Evolutionary conservation across 306 rosid species (phyloP), one percentile per base, ranked within the genome.

Genomic region (Quercus parvula): DNA sequence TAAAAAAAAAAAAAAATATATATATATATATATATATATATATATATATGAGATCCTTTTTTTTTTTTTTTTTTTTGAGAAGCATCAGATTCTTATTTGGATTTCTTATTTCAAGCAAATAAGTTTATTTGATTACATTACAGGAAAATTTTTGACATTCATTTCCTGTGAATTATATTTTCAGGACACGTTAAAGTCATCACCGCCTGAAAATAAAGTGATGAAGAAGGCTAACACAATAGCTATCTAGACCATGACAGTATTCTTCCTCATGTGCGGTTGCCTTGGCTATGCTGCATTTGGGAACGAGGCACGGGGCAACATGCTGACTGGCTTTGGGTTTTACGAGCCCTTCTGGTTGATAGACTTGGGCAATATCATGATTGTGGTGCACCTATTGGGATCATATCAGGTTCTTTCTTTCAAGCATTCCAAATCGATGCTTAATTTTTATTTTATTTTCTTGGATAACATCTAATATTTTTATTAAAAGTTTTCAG

Each of bases 271-370:
- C 75, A 24, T 78, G 6, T 81, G 83, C 9, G 79, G 89, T 63
- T 38, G 88, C 64, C 84, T 87, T 59, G 96, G 96, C 73, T 93
- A 91, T 78, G 94, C 92, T 13, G 92, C 94, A 15, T 93, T 89
- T 51, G 96, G 96, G 0, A 73, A 89, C 33, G 38, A 78, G 10
- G 83, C 97, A 7, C 96, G 89, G 0, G 92, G 94, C 76, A 89
- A 92, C 76, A 85, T 89, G 56, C 84, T 92, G 46, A 82, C 89
- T 0, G 93, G 92, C 66, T 88, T 90, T 71, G 97, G 87, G 74
- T 86, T 82, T 78, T 82, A 82, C 0, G 87, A 88, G n/a, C 88
- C 91, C 15, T 85, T 82, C 24, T 92, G 96, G 94, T 73, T 89
- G 49, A 82, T 92, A 9, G 87, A 91, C 20, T 10, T 86, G 51